Evolutionary conservation across 2,329 filamentous ascomycete species (phyloP).

Genomic region (Aotearoamyces nothofagi): DNA sequence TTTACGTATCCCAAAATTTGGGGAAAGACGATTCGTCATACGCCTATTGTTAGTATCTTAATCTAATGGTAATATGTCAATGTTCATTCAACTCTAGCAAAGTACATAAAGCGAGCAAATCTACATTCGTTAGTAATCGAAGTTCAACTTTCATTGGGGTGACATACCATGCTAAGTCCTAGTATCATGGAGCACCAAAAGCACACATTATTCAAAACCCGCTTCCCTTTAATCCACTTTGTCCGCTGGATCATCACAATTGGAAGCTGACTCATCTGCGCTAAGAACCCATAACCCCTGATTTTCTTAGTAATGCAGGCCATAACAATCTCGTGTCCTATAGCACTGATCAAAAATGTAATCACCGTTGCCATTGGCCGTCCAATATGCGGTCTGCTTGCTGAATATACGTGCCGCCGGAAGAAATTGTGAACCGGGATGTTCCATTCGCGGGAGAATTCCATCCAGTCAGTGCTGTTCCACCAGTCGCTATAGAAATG

Average conservation of each 20-base stretch:
- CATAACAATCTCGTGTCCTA: constrained; percentile 93
- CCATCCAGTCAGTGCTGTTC: constrained; percentile 79
- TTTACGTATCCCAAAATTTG: too few species aligned
- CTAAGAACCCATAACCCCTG: constrained; percentile 80
- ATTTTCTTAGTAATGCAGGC: constrained; percentile 96
- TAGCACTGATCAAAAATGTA: constrained; percentile 78
- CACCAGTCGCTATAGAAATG: constrained; percentile 79
- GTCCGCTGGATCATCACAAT: constrained; percentile 86
- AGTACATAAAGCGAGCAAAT: constrained; percentile 7
- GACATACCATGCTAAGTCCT: constrained; percentile 48
- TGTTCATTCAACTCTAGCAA: constrained; percentile 2
- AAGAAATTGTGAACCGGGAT: constrained; percentile 95
- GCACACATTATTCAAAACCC: constrained; percentile 73
- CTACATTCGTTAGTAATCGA: constrained; percentile 1
- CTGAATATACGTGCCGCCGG: constrained; percentile 83
- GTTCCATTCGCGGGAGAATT: constrained; percentile 95
- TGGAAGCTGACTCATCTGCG: constrained; percentile 93
- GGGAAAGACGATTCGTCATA: too few species aligned
- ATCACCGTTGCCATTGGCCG: constrained; percentile 67
- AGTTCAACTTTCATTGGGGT: background rate
- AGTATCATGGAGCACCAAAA: constrained; percentile 91
- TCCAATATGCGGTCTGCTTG: constrained; percentile 62
- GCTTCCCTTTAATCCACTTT: constrained; percentile 55
- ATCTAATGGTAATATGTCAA: too few species aligned
- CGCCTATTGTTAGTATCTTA: too few species aligned